Evolutionary conservation across 1,284 basidiomycete genomes (phyloP), one percentile per base, ranked within the genome.

Genomic region (Puccinia coronata): DNA sequence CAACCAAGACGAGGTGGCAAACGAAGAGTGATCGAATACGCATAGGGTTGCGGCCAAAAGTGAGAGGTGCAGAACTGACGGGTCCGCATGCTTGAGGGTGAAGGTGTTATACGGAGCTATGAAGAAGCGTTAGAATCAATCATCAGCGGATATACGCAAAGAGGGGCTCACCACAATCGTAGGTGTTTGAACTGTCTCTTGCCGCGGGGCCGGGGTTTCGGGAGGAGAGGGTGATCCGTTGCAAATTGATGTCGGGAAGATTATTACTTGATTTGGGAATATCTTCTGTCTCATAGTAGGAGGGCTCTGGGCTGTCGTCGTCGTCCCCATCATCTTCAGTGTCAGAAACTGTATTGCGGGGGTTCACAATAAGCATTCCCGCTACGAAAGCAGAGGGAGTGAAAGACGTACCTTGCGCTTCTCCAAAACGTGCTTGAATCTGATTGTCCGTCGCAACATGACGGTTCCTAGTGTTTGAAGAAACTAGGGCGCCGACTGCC

Each of bases 1-100:
- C 41, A 79, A 49, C 77, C 77, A 79, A 25, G 67, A 53, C 23
- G 36, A 79, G 8, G 65, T 79, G 49, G 28, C n/a, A 41, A 34
- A 43, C 12, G 67, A 79, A 12, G 39, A n/a, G 28, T 79, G 47
- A 36, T 55, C 47, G 36, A 71, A 61, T 11, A 79, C 53, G 31
- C 65, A 69, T 31, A 79, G 65, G 14, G 55, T 70, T 31, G 67
- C 36, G 57, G 55, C 49, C 47, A 79, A 49, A 34, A 79, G 67
- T 43, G 59, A 79, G n/a, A 65, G 16, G 39, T 79, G 65, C 34
- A 79, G 2, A 39, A 71, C 39, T 57, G 51, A 41, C 20, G 53
- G 67, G 67, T 79, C 63, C 8, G 47, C 31, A 31, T 47, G 12
- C 34, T 14, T 59, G 34, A 79, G 67, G 25, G 41, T 57, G 36